Evolutionary conservation across 2,329 filamentous ascomycete genomes (phyloP).

Genomic region (Tetracladium maxilliforme): DNA sequence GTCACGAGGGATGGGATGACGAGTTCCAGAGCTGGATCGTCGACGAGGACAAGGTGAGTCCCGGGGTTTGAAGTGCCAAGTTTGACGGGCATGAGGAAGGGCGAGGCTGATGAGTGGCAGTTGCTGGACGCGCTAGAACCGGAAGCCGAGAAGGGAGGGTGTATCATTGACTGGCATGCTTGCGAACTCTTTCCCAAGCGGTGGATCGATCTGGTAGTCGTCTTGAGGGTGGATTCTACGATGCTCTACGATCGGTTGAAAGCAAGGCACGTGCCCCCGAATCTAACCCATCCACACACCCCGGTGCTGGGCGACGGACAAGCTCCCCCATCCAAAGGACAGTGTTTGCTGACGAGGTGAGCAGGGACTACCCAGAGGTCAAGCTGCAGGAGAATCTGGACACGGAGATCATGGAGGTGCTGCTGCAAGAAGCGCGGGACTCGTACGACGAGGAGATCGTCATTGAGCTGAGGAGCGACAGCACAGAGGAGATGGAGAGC

Average conservation of each 20-base stretch:
- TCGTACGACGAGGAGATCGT: constrained; percentile 78
- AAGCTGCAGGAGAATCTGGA: constrained; percentile 96
- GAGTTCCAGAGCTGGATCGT: constrained; percentile 82
- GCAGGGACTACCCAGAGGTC: constrained; percentile 63
- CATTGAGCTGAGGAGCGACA: constrained; percentile 75
- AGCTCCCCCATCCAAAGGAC: not conserved
- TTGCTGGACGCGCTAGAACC: constrained; percentile 82
- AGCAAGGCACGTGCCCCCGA: constrained; percentile 36
- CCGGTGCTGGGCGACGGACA: constrained; percentile 1
- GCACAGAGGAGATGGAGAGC: constrained; percentile 68
- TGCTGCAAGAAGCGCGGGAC: constrained; percentile 80
- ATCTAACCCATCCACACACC: not conserved
- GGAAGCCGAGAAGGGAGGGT: constrained; percentile 63
- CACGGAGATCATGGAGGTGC: constrained; percentile 91
- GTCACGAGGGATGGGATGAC: constrained; percentile 79
- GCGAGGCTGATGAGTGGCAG: constrained; percentile 20
- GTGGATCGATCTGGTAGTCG: constrained; percentile 91
- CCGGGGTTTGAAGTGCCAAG: constrained; percentile 2
- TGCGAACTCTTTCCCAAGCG: constrained; percentile 88
- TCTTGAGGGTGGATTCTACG: constrained; percentile 68
- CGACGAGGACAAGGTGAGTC: constrained; percentile 78
- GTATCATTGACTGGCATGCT: constrained; percentile 94
- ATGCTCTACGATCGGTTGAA: constrained; percentile 74
- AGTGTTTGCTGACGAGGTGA: too few species aligned
- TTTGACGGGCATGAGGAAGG: not conserved